Base-by-base conservation (phyloP, 768 basidiomycete species). In the Hortiboletus flavorubellus region DNA sequence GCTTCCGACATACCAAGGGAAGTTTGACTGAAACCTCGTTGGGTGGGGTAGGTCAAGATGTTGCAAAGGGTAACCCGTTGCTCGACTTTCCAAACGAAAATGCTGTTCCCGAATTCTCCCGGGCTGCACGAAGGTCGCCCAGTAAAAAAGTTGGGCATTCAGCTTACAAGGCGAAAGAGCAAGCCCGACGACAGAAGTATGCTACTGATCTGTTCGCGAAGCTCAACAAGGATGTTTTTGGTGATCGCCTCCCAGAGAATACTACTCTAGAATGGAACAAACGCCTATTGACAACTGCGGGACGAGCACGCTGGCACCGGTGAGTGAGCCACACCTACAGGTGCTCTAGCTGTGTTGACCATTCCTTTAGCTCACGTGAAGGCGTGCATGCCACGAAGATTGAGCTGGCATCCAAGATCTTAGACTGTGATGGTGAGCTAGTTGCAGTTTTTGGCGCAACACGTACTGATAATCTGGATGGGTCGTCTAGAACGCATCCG, bases 321-420 rank as follows among this genome's bases (percentile, higher is more conserved):
- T 84, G 55, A 57, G 70, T 40, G 33, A 46, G 29, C 26, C 33
- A 40, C 31, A n/a, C 11, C 8, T 26, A n/a, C 18, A 42, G 23
- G 15, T 15, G 47, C 11, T 30, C 6, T 10, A 15, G 34, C 12
- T 2, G 10, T 18, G 41, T 56, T 50, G 29, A 62, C 34, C 33
- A 46, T 39, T 29, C 30, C 55, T 48, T 33, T 52, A 86, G 83
- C 45, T 80, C 79, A 18, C 75, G 77, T 45, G 78, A 86, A 11
- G 86, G 87, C 9, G 71, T 75, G n/a, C 74, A 84, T 51, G 79
- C 72, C 6, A 79, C 79, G 1, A 79, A 81, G 61, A 92, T 94
- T 53, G 84, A 91, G 62, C 74, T 95, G n/a, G 88, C 91, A 5
- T 79, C 80, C 44, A 95, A 94, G 67, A 85, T 95, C 30, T 68